phyloP scores from a whole-genome alignment of 2,329 filamentous ascomycete genomes.

The Venturia effusa region DNA sequence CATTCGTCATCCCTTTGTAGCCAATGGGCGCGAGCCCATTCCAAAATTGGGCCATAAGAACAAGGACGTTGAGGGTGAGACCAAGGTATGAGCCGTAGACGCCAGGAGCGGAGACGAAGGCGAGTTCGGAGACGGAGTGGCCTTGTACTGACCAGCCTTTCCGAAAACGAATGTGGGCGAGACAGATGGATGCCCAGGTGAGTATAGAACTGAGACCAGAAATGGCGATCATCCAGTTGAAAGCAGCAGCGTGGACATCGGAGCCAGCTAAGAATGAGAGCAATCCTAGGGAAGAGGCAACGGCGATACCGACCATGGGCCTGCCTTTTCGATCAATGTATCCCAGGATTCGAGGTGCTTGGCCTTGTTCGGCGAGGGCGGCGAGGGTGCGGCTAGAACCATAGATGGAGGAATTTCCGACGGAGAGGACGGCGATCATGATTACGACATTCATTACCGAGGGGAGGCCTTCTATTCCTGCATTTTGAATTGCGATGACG shows the following conservation, averaged over 20 bases:
- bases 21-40: constrained; percentile 67
- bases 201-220: constrained; percentile 65
- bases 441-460: constrained; percentile 95
- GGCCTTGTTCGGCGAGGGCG: constrained; percentile 70
- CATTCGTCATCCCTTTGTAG: constrained; percentile 35
- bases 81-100: constrained; percentile 72
- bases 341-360: constrained; percentile 45
- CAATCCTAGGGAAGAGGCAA: constrained; percentile 47
- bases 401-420: constrained; percentile 86
- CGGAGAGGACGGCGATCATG: constrained; percentile 77
- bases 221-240: constrained; percentile 58
- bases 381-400: constrained; percentile 84
- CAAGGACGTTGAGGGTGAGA: constrained; percentile 54
- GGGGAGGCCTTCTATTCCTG: constrained; percentile 69
- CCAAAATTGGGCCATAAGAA: constrained; percentile 82
- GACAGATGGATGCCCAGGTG: constrained; percentile 61
- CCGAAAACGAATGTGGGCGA: constrained; percentile 56
- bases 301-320: constrained; percentile 43
- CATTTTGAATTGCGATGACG: constrained; percentile 81
- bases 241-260: constrained; percentile 34
- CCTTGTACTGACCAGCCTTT: constrained; percentile 50
- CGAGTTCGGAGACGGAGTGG: constrained; percentile 60
- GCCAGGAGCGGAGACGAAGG: constrained; percentile 72
- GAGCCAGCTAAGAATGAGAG: constrained; percentile 46
- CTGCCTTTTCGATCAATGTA: constrained; percentile 53